Percentiles rank a stretch among this genome's conserved stretches.
Evolutionary conservation across 2,329 filamentous ascomycete genomes (phyloP).

Genomic region (Xylaria sp.): DNA sequence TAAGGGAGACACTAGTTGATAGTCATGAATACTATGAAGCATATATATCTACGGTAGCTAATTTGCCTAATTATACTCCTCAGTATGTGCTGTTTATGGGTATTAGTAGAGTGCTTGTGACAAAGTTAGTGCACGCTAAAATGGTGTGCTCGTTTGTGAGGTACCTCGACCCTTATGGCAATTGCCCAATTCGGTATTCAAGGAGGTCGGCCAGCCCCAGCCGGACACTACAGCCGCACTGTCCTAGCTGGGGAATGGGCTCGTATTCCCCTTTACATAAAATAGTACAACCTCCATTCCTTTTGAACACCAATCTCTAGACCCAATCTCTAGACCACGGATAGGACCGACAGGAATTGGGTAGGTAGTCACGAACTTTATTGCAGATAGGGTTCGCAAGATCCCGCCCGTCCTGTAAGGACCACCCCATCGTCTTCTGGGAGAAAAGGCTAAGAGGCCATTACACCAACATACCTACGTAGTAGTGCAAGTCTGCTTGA

Average conservation of each 20-base stretch:
- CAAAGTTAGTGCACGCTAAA: neutral
- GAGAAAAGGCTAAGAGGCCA: neutral
- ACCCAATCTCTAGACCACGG: neutral
- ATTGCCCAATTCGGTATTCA: neutral
- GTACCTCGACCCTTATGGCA: neutral
- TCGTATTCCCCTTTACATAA: constrained; percentile 6
- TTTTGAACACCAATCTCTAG: too few relatives aligned
- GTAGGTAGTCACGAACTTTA: neutral
- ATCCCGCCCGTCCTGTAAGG: neutral
- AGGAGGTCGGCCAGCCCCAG: neutral
- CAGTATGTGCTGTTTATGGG: neutral
- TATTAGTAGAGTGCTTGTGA: neutral
- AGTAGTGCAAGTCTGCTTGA: constrained; percentile 4
- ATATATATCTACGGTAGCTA: constrained; percentile 5
- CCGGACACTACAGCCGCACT: neutral
- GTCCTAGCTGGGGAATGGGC: neutral
- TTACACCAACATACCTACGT: neutral
- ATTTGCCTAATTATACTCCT: neutral
- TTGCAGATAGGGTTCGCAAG: neutral
- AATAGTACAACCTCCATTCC: too few relatives aligned
- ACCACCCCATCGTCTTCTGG: neutral
- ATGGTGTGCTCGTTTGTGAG: neutral
- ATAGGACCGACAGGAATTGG: neutral
- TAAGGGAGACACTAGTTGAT: neutral
- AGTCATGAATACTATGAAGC: constrained; percentile 13